Base-by-base conservation (phyloP, 352 stramenopile genomes). In the Thraustochytrium striatum region DNA sequence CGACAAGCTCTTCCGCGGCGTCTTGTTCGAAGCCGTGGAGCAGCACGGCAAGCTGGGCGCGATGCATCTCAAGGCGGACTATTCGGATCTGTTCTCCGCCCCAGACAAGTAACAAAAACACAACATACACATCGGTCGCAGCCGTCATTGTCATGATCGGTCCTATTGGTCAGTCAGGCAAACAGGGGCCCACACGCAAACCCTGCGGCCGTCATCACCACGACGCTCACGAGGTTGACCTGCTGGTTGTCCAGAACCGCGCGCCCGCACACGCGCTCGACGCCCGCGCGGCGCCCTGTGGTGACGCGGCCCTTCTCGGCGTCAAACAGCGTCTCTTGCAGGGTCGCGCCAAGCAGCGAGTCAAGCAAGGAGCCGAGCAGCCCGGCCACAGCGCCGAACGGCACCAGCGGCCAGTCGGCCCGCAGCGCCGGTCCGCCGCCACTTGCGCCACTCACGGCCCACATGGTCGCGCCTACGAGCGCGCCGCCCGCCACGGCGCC, bases 381-480 rank as follows among this genome's bases (percentile, higher is more conserved):
- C 0, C 91, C 91, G 9, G 79, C 88, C 30, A 83, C 62, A 0
- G 83, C 75, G 2, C 89, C 89, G n/a, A 94, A 62, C 1, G 82
- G 81, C 44, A 93, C 55, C 1, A 91, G 86, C 3, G 87, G 80
- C 41, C 81, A 57, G 25, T 75, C 65, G 9, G 55, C 92, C 88
- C 3, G 55, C 36, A 8, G 79, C 75, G 25, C 85, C 86, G 5
- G 72, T 68, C 0, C 84, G 58, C 30, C 86, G 1, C 9, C 35
- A 19, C 8, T 30, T n/a, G 78, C 81, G 7, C 81, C 44, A n/a
- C 38, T 72, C 59, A 86, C 88, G n/a, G 78, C 28, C 50, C 85
- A 90, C 83, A 92, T 88, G 1, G 93, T 86, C 44, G 88, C 43
- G 1, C 92, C 94, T 65, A 97, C 91, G 35, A 97, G 92, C 3